A percentile compares a stretch with the other conserved stretches of the same genome.
phyloP scores from a whole-genome alignment of 768 basidiomycete genomes.

The Pleurotus tuber-regium region DNA sequence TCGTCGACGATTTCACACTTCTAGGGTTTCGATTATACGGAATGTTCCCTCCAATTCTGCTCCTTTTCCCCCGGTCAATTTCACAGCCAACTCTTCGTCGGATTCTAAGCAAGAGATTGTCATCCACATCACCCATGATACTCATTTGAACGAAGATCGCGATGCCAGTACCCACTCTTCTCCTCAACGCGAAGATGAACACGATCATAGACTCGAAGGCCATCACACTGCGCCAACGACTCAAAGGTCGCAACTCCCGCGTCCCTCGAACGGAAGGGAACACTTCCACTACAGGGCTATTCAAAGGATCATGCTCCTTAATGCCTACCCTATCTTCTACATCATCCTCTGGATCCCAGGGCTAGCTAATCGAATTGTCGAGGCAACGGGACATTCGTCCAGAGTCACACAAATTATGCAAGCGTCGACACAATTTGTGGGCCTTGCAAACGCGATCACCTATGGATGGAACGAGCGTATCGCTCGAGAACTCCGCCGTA shows the following conservation, averaged over 20 bases:
- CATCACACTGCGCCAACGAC: neutral
- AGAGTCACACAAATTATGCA: slow-evolving; percentile 12
- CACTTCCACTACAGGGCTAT: neutral
- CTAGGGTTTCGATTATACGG: neutral
- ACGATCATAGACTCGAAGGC: no score
- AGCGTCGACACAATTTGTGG: slow-evolving; percentile 14
- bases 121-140: slow-evolving; percentile 10
- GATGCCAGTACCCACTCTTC: neutral
- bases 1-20: neutral
- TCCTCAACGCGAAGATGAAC: neutral
- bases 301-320: slow-evolving; percentile 13
- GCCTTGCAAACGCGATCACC: slow-evolving; percentile 14
- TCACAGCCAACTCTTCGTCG: neutral
- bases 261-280: neutral
- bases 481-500: slow-evolving; percentile 6
- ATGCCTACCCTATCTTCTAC: slow-evolving; percentile 17
- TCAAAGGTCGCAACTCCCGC: neutral
- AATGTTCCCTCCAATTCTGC: no score
- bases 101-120: slow-evolving; percentile 6
- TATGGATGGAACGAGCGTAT: slow-evolving; percentile 16
- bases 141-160: neutral
- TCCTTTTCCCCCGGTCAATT: neutral
- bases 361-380: slow-evolving; percentile 14
- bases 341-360: slow-evolving; percentile 17
- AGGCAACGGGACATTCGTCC: slow-evolving; percentile 12